These are phyloP conservation scores for Gossypium trilobum DNA, from an alignment of 441 rosid species.

Conservation along the genomic window DNA sequence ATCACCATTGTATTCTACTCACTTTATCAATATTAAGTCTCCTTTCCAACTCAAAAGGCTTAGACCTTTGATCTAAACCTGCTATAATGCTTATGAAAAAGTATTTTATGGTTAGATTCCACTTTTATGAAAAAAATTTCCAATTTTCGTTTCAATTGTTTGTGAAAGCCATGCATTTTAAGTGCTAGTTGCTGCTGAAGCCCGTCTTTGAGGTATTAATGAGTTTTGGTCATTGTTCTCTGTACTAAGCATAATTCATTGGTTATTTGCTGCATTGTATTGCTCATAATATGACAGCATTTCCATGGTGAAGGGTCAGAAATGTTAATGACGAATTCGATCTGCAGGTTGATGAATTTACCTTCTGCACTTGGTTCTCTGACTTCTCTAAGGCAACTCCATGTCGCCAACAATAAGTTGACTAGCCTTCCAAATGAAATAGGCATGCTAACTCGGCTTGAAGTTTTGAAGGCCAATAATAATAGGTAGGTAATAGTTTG, in stretches of 20 bases:
- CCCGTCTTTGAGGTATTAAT: neutral
- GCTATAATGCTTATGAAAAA: neutral
- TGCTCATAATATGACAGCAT: neutral
- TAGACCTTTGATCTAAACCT: neutral
- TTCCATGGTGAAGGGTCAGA: neutral
- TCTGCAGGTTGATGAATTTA: slow-evolving; percentile 54
- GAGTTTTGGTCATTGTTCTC: slow-evolving; percentile 1
- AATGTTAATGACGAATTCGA: neutral
- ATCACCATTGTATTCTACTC: neutral
- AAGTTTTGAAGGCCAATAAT: slow-evolving; percentile 60
- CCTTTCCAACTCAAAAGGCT: neutral
- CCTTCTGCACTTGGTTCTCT: slow-evolving; percentile 55
- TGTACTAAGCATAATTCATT: neutral
- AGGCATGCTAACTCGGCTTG: slow-evolving; percentile 58
- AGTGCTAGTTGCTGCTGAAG: slow-evolving; percentile 3
- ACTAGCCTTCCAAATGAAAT: slow-evolving; percentile 59
- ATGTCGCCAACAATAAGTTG: slow-evolving; percentile 57
- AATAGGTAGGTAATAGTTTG: slow-evolving; percentile 61
- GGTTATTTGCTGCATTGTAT: neutral
- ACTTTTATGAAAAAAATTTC: neutral
- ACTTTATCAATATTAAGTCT: neutral
- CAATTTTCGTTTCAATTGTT: neutral
- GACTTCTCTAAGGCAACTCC: slow-evolving; percentile 55
- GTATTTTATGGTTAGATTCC: neutral
- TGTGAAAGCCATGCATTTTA: neutral